Conservation (phyloP, 768 basidiomycete species). For the Tubosaeta sp. region DNA sequence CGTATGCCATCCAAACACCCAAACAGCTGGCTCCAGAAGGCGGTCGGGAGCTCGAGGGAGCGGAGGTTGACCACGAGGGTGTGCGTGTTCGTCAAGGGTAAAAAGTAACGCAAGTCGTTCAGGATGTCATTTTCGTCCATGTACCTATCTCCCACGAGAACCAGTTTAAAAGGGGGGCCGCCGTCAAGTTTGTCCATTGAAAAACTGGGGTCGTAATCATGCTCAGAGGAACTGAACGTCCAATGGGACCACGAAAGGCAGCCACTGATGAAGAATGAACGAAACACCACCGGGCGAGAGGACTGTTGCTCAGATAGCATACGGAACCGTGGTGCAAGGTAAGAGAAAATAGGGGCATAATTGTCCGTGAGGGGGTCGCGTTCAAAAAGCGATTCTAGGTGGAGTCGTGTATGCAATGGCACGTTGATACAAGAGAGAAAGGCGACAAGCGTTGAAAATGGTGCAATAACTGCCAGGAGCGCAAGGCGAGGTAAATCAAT, state of each 20-base stretch:
- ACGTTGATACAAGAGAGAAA: too few relatives aligned
- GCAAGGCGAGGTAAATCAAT: too few relatives aligned
- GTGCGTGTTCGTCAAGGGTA: not conserved
- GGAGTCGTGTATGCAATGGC: too few relatives aligned
- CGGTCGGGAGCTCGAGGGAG: too few relatives aligned
- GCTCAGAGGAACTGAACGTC: not conserved
- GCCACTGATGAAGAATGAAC: not conserved
- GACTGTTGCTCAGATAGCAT: not conserved
- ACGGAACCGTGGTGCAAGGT: not conserved
- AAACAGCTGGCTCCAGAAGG: slow-evolving; percentile 2
- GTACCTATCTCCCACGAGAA: too few relatives aligned
- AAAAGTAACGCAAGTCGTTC: not conserved
- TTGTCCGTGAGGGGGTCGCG: not conserved
- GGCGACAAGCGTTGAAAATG: too few relatives aligned
- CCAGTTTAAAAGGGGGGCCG: too few relatives aligned
- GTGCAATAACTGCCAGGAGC: too few relatives aligned
- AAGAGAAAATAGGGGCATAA: not conserved
- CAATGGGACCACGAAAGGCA: too few relatives aligned
- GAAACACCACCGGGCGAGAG: not conserved
- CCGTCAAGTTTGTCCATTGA: not conserved
- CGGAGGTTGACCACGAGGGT: not conserved
- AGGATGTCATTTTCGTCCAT: not conserved
- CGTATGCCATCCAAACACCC: not conserved
- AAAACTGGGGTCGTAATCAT: not conserved
- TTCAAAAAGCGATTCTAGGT: too few relatives aligned